Conservation (phyloP, 2,329 filamentous ascomycete species). For the Hypoxylon sp. region DNA sequence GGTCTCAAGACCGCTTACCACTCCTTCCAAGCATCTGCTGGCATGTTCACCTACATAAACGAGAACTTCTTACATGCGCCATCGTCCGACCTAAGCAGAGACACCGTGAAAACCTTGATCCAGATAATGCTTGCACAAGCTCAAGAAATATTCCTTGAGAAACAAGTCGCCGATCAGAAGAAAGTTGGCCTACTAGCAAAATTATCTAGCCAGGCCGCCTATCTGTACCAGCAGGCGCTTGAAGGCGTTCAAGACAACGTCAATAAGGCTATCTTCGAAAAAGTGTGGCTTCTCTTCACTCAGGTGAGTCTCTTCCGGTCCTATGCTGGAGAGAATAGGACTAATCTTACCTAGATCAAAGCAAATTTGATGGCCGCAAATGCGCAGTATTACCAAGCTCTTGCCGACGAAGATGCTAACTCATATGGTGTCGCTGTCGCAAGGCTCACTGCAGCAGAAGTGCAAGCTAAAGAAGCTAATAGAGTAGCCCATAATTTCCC, state of each 20-base stretch:
- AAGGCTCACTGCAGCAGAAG: constrained; percentile 84
- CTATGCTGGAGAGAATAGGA: background rate
- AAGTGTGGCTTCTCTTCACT: constrained; percentile 87
- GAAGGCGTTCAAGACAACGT: constrained; percentile 96
- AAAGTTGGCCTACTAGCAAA: constrained; percentile 94
- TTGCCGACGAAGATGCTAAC: constrained; percentile 90
- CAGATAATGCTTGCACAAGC: constrained; percentile 93
- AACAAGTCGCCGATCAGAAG: constrained; percentile 92
- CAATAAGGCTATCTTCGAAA: constrained; percentile 90
- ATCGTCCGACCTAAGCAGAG: constrained; percentile 93
- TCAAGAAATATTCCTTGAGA: constrained; percentile 97
- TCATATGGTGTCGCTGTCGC: constrained; percentile 88
- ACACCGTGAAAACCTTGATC: constrained; percentile 96
- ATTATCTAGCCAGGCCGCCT: constrained; percentile 89
- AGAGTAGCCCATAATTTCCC: constrained; percentile 85
- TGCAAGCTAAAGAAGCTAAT: constrained; percentile 81
- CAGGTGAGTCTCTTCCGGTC: constrained; percentile 70
- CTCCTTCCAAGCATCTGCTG: constrained; percentile 96
- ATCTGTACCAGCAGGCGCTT: constrained; percentile 86
- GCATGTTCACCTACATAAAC: constrained; percentile 99
- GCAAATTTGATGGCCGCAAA: constrained; percentile 84
- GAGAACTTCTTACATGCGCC: constrained; percentile 99
- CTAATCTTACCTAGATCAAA: constrained; percentile 71
- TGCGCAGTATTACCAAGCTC: constrained; percentile 92
- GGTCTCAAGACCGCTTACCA: constrained; percentile 97